A percentile compares a stretch with the other conserved stretches of the same genome.
Evolutionary conservation across 2,329 filamentous ascomycete genomes (phyloP).

Genomic region (Xylaria multiplex): DNA sequence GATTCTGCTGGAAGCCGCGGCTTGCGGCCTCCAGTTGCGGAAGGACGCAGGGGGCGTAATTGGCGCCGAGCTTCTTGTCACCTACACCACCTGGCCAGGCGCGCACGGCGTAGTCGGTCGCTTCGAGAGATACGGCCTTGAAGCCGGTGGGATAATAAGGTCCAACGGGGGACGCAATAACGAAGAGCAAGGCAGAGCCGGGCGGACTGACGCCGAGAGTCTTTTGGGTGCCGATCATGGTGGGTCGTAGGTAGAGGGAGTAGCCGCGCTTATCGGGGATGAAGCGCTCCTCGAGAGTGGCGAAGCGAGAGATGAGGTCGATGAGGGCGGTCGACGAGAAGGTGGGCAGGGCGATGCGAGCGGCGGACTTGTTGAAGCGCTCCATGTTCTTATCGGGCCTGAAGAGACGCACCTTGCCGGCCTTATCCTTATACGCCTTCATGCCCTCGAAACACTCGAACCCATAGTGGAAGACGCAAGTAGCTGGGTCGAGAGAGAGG

Average conservation of each 20-base stretch:
- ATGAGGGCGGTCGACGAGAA: slow-evolving; percentile 80
- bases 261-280: slow-evolving; percentile 89
- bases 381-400: slow-evolving; percentile 96
- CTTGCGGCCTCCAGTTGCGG: slow-evolving; percentile 92
- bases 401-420: slow-evolving; percentile 85
- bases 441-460: slow-evolving; percentile 99
- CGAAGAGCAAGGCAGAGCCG: slow-evolving; percentile 88
- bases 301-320: slow-evolving; percentile 82
- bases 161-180: slow-evolving; percentile 95
- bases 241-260: slow-evolving; percentile 93
- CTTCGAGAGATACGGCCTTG: slow-evolving; percentile 95
- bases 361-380: slow-evolving; percentile 88
- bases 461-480: slow-evolving; percentile 98
- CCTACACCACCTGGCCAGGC: slow-evolving; percentile 98
- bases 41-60: slow-evolving; percentile 99
- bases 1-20: slow-evolving; percentile 95
- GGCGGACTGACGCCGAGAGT: slow-evolving; percentile 94
- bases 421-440: slow-evolving; percentile 95
- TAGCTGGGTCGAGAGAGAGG: slow-evolving; percentile 93
- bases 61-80: slow-evolving; percentile 97
- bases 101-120: slow-evolving; percentile 94
- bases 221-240: slow-evolving; percentile 95
- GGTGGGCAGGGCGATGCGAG: slow-evolving; percentile 91
- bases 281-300: slow-evolving; percentile 84
- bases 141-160: slow-evolving; percentile 99